Conservation (phyloP, 306 rosid genomes). For the Vigna hirtella region DNA sequence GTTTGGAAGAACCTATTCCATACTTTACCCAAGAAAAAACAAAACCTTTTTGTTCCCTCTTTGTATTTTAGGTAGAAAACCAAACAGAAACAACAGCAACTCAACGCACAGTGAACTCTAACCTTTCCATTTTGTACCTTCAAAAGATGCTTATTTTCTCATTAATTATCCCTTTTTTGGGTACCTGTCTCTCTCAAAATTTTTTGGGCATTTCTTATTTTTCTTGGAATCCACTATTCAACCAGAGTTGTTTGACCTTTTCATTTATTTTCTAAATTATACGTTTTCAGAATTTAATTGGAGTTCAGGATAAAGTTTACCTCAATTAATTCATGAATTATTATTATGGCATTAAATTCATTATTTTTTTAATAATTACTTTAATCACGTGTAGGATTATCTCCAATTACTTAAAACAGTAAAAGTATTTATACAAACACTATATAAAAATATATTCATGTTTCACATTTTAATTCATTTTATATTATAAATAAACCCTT, state of each 20-base stretch:
- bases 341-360: neutral
- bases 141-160: constrained; percentile 39
- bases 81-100: constrained; percentile 26
- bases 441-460: too few relatives aligned
- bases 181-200: neutral
- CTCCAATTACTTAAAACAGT: neutral
- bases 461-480: too few relatives aligned
- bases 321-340: neutral
- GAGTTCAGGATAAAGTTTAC: neutral
- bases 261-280: neutral
- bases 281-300: neutral
- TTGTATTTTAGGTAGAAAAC: neutral
- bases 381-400: neutral
- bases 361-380: neutral
- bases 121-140: constrained; percentile 52
- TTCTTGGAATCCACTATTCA: constrained; percentile 48
- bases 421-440: neutral
- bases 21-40: neutral
- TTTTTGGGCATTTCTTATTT: neutral
- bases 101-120: constrained; percentile 38
- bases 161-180: neutral
- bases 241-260: neutral
- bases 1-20: constrained; percentile 31
- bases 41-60: constrained; percentile 20
- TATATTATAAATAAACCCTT: too few relatives aligned